Conservation (phyloP, 2,329 filamentous ascomycete genomes). For the Pezizomycotina sp. region DNA sequence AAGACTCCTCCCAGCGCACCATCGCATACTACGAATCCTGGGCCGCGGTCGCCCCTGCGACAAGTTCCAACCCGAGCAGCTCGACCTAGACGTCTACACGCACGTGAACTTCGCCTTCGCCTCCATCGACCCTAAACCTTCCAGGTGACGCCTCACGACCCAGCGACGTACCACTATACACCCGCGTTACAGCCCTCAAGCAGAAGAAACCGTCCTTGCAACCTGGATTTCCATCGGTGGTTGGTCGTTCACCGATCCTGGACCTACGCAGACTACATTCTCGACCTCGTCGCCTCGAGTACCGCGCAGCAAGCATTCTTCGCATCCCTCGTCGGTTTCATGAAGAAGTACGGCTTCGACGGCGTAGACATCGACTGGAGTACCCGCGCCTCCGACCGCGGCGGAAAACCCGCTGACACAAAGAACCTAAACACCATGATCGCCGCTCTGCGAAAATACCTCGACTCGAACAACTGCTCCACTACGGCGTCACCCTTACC, state of each 20-base stretch:
- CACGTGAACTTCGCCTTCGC: background rate
- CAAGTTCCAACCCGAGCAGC: background rate
- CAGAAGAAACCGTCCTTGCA: conserved; percentile 23
- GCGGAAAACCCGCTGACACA: conserved; percentile 4
- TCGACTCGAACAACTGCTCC: background rate
- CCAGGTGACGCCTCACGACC: background rate
- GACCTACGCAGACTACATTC: conserved; percentile 22
- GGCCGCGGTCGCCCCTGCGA: background rate
- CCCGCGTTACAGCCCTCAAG: conserved; percentile 28
- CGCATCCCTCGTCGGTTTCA: conserved; percentile 20
- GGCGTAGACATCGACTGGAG: conserved; percentile 31
- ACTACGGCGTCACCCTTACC: conserved; percentile 8
- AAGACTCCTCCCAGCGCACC: conserved; percentile 1
- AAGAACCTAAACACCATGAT: too few relatives aligned
- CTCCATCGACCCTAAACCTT: too few relatives aligned
- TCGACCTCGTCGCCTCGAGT: conserved; percentile 21
- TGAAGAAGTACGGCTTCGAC: conserved; percentile 25
- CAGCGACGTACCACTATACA: conserved; percentile 19
- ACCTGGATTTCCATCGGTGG: conserved; percentile 32
- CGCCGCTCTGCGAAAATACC: too few relatives aligned
- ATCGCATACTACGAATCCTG: background rate
- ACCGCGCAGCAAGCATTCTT: conserved; percentile 14
- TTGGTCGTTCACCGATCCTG: conserved; percentile 30
- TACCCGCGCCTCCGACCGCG: conserved; percentile 16
- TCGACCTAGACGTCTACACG: background rate